Evolutionary conservation across 768 basidiomycete genomes (phyloP), one percentile per base, ranked within the genome.

Genomic region (Polyporus arcularius): DNA sequence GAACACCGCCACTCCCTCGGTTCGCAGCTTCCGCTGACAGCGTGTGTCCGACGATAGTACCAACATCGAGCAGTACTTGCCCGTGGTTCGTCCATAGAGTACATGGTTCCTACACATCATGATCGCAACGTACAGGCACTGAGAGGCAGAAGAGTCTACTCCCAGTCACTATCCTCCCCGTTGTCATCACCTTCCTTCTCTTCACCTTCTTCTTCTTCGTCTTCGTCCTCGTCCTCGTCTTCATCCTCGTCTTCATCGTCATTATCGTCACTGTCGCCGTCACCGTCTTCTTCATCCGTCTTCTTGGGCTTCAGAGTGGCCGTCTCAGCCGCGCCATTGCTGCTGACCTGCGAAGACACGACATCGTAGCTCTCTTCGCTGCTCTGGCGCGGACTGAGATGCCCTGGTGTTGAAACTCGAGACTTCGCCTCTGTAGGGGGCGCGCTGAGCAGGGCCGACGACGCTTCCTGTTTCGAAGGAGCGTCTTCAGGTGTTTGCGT

Each of bases 331-430:
- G 65, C 67, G 1, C 64, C 71, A 18, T 35, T 61, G 39, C 57
- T 62, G 51, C 74, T 75, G 28, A 71, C 68, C 38, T 67, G 73
- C 10, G 71, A 71, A 6, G 75, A 76, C 2, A 76, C 74, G 18
- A 76, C 65, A 51, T 76, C 75, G 57, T 71, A 76, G 62, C 75
- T 76, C 47, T 68, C 71, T 35, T 76, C 75, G 55, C 74, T 71
- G 56, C 72, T 76, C 40, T 62, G 70, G 43, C 70, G 58, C 4
- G 73, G 72, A 43, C 73, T 75, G 21, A 26, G 43, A 3, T 55
- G 57, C 1, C 64, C 68, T 1, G 72, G 67, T 5, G 68, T 69
- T 16, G 67, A 69, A 10, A 54, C 51, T 8, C 59, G 57, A 3
- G 65, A 67, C 21, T 50, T 55, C 2, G 51, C 53, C 30, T 63